Conservation (phyloP, 2,329 filamentous ascomycete species). For the Talaromyces albobiverticillius region DNA sequence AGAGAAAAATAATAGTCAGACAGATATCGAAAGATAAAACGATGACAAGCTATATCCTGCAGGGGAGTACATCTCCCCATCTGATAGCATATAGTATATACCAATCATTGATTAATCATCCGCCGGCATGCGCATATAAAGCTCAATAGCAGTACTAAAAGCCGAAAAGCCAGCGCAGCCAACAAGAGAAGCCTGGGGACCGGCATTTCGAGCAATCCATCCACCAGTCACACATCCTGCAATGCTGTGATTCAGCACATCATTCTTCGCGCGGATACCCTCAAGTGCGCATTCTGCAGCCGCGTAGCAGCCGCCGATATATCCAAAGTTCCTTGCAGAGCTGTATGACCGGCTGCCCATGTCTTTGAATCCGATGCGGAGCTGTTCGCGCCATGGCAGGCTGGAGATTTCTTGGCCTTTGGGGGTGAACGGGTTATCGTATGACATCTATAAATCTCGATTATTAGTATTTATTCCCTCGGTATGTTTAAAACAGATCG, state of each 20-base stretch:
- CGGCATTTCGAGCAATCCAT: slow-evolving; percentile 79
- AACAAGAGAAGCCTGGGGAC: slow-evolving; percentile 80
- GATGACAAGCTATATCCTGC: background rate
- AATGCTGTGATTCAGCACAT: slow-evolving; percentile 79
- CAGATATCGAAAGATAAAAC: background rate
- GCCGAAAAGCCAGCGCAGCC: slow-evolving; percentile 93
- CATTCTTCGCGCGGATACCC: slow-evolving; percentile 85
- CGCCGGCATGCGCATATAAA: slow-evolving; percentile 75
- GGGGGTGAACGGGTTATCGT: slow-evolving; percentile 81
- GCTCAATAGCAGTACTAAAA: slow-evolving; percentile 88
- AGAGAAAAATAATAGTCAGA: slow-evolving; percentile 1
- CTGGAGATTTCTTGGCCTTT: slow-evolving; percentile 54
- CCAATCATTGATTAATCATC: slow-evolving; percentile 31
- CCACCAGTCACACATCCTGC: slow-evolving; percentile 91
- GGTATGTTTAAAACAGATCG: background rate
- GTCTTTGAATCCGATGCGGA: slow-evolving; percentile 83
- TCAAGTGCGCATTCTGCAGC: slow-evolving; percentile 97
- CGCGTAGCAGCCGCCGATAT: slow-evolving; percentile 84
- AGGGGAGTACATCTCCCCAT: background rate
- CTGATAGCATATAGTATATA: background rate
- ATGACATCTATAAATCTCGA: slow-evolving; percentile 71
- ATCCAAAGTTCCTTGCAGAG: slow-evolving; percentile 90
- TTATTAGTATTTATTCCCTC: slow-evolving; percentile 2
- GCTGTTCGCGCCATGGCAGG: slow-evolving; percentile 79
- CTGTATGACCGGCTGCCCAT: slow-evolving; percentile 83